Evolutionary conservation across 805 yeast genomes (phyloP).

Genomic region (Spathaspora arborariae): DNA sequence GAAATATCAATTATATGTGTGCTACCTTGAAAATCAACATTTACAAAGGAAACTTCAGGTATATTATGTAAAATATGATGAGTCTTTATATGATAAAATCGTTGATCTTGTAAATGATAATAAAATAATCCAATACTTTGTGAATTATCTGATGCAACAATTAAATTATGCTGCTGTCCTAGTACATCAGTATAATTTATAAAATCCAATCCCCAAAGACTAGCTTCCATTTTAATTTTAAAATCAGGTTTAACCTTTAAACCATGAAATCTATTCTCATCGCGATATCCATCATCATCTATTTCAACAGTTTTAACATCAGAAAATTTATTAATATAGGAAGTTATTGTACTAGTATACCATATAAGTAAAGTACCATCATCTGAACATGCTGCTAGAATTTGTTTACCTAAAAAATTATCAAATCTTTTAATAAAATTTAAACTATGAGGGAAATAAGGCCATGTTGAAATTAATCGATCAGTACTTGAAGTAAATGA

Average conservation of each 20-base stretch:
- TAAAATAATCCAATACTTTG: slow-evolving; percentile 42
- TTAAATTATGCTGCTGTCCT: slow-evolving; percentile 23
- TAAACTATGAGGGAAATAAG: slow-evolving; percentile 52
- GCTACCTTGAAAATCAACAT: slow-evolving; percentile 9
- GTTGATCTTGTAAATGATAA: slow-evolving; percentile 20
- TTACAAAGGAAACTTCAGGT: slow-evolving; percentile 39
- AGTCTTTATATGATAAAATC: slow-evolving; percentile 31
- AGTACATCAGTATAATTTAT: slow-evolving; percentile 12
- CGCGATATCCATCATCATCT: slow-evolving; percentile 3
- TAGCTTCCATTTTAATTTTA: slow-evolving; percentile 33
- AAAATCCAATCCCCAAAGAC: slow-evolving; percentile 64
- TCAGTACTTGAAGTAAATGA: slow-evolving; percentile 36
- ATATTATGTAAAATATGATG: slow-evolving; percentile 51
- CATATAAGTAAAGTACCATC: slow-evolving; percentile 49
- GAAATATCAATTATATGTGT: slow-evolving; percentile 25
- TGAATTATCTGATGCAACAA: slow-evolving; percentile 55
- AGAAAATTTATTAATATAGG: slow-evolving; percentile 9
- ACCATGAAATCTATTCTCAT: slow-evolving; percentile 14
- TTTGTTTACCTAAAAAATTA: slow-evolving; percentile 34
- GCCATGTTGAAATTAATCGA: slow-evolving; percentile 46
- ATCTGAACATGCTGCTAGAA: slow-evolving; percentile 49
- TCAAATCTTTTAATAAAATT: slow-evolving; percentile 43
- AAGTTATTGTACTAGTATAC: slow-evolving; percentile 22
- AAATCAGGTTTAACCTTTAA: slow-evolving; percentile 21
- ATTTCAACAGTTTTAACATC: not conserved